A percentile compares a stretch with the other conserved stretches of the same genome.
phyloP scores from a whole-genome alignment of 2,329 filamentous ascomycete species.

The Chaetomium sp. region DNA sequence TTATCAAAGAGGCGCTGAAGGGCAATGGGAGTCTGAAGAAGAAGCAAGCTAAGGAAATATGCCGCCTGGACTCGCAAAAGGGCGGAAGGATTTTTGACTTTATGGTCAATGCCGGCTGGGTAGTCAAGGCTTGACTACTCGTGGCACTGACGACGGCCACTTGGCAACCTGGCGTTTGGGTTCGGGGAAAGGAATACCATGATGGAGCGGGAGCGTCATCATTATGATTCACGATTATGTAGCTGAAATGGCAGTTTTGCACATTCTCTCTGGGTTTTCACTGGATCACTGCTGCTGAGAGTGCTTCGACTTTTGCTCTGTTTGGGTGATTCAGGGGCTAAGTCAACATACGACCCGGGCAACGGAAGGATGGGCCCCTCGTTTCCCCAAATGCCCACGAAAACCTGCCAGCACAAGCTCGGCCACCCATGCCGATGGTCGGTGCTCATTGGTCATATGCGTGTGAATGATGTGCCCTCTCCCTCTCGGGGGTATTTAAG shows the following conservation, averaged over 20 bases:
- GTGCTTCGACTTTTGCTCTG: background rate
- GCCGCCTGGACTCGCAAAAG: constrained; percentile 80
- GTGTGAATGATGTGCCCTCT: constrained; percentile 20
- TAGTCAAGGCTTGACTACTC: constrained; percentile 66
- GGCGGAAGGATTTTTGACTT: constrained; percentile 89
- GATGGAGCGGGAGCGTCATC: constrained; percentile 3
- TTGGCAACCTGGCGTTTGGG: constrained; percentile 22
- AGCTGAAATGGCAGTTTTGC: constrained; percentile 5
- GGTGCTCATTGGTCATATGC: constrained; percentile 25
- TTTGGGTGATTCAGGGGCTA: constrained; percentile 22
- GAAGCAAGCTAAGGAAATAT: constrained; percentile 88
- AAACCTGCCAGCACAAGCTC: background rate
- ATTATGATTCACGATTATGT: constrained; percentile 16
- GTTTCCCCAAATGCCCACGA: too few species aligned
- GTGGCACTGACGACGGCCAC: background rate
- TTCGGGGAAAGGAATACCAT: constrained; percentile 29
- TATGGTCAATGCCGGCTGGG: constrained; percentile 89
- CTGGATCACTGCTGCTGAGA: background rate
- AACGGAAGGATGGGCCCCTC: constrained; percentile 15
- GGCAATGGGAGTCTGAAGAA: constrained; percentile 87
- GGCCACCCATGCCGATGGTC: background rate
- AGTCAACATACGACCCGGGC: constrained; percentile 10
- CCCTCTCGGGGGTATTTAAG: constrained; percentile 18
- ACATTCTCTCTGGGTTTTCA: too few species aligned
- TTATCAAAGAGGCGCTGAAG: constrained; percentile 89